A percentile compares a stretch with the other conserved stretches of the same genome.
These are phyloP conservation scores for Phaeodactylum tricornutum DNA, from an alignment of 108 stramenopile species.

Conservation along the genomic window DNA sequence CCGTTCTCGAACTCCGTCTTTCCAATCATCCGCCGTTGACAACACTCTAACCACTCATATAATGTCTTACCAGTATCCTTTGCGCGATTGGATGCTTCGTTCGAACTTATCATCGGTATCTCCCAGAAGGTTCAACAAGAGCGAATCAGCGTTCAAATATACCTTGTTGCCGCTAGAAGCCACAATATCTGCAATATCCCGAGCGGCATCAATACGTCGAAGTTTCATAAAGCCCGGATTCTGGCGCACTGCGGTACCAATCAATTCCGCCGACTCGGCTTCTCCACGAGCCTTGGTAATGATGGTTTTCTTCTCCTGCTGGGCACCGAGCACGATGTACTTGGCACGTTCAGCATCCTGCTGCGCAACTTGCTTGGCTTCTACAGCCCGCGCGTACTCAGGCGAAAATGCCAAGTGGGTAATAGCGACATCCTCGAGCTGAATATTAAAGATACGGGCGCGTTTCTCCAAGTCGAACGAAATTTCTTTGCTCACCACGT, in stretches of 20 bases:
- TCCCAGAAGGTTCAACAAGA: conserved; percentile 91
- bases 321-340: conserved; percentile 95
- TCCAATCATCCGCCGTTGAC: too few relatives aligned
- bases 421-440: conserved; percentile 97
- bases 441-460: conserved; percentile 75
- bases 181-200: conserved; percentile 95
- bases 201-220: conserved; percentile 96
- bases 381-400: conserved; percentile 98
- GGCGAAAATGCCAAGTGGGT: conserved; percentile 97
- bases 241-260: conserved; percentile 97
- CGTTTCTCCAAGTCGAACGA: conserved; percentile 69
- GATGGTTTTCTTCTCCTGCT: conserved; percentile 97
- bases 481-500: conserved; percentile 82
- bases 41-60: too few relatives aligned
- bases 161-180: conserved; percentile 87
- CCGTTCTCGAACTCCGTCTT: too few relatives aligned
- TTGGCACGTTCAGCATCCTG: conserved; percentile 99
- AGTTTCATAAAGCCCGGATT: conserved; percentile 99
- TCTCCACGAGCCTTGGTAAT: conserved; percentile 98
- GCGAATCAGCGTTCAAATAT: conserved; percentile 94
- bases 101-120: conserved; percentile 84
- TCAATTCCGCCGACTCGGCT: conserved; percentile 94
- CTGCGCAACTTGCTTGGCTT: conserved; percentile 99
- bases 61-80: too few relatives aligned
- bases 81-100: too few relatives aligned